Conservation (phyloP, 148 eudicot species). For the Rhododendron mucronatum region DNA sequence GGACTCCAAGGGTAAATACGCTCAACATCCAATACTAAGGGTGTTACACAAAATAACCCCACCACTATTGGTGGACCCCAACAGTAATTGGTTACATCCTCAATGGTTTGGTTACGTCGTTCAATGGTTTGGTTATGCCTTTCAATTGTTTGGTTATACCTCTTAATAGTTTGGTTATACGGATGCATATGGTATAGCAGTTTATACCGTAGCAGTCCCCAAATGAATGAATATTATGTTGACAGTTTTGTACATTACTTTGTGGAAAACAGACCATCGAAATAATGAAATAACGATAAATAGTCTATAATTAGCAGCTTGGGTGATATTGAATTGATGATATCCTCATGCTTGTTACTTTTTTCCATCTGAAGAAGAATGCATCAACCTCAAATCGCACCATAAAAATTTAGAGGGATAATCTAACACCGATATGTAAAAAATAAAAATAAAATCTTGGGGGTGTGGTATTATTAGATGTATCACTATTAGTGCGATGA, state of each 20-base stretch:
- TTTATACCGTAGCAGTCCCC: no score
- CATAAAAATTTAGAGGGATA: not conserved
- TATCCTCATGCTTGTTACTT: not conserved
- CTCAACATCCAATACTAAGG: no score
- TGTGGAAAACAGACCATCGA: conserved; percentile 12
- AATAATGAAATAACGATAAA: not conserved
- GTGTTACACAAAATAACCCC: no score
- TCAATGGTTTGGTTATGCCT: no score
- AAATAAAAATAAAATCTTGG: not conserved
- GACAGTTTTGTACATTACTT: conserved; percentile 27
- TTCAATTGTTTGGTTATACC: no score
- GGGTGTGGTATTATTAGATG: not conserved
- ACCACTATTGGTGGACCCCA: no score
- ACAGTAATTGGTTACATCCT: no score
- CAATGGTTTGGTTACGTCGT: no score
- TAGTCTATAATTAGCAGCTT: not conserved
- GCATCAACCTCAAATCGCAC: not conserved
- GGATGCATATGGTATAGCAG: no score
- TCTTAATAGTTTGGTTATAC: no score
- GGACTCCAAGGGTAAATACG: no score
- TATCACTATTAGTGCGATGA: not conserved
- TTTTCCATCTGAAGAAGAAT: no score
- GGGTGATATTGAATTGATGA: not conserved
- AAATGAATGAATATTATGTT: conserved; percentile 9
- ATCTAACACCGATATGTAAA: not conserved